Conservation (phyloP, 177 flowering plant species). For the Tripterygium wilfordii region DNA sequence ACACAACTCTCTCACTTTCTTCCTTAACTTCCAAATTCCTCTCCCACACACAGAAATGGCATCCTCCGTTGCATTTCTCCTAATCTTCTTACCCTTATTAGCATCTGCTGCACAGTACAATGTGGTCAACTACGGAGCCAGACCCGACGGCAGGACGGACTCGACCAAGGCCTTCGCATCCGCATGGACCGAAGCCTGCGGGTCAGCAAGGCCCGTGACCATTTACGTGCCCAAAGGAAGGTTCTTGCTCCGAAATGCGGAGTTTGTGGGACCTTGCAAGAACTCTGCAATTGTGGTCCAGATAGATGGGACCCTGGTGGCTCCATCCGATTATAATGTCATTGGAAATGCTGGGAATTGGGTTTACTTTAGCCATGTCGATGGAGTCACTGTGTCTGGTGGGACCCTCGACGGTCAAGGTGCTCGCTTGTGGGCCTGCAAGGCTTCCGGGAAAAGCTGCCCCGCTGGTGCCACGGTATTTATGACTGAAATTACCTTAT, state of each 20-base stretch:
- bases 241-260: neutral
- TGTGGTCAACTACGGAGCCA: neutral
- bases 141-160: conserved; percentile 1
- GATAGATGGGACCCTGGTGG: neutral
- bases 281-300: neutral
- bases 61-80: too few relatives aligned
- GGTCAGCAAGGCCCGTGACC: neutral
- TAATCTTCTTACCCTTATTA: neutral
- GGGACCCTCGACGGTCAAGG: neutral
- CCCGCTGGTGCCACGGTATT: neutral
- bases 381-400: neutral
- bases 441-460: neutral
- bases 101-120: neutral
- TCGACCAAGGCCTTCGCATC: conserved; percentile 7
- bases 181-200: neutral
- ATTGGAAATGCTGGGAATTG: neutral
- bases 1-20: too few relatives aligned
- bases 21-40: too few relatives aligned
- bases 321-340: neutral
- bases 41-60: too few relatives aligned
- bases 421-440: neutral
- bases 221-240: neutral
- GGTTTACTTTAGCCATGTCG: neutral
- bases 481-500: neutral
- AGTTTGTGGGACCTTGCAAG: neutral